Evolutionary conservation across 768 basidiomycete species (phyloP), one percentile per base, ranked within the genome.

Genomic region (Suillus paluster): DNA sequence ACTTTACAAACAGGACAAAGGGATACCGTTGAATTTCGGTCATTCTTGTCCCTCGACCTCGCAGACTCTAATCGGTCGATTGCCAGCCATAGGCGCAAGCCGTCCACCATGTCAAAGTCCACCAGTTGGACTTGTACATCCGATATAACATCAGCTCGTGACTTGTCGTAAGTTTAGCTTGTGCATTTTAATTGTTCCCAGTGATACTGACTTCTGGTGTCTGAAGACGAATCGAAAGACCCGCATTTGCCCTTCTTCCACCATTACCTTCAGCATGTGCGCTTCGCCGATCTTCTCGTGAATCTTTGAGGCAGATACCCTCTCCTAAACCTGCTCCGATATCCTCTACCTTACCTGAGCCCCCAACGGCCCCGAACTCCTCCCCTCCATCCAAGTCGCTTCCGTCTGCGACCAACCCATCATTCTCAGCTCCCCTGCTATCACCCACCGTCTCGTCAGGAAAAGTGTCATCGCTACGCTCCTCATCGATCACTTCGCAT

Each of bases 11-110:
- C 79, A 17, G 62, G 66, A 42, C 76, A 75, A 57, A 77, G 80
- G 36, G 78, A 81, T 68, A 63, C 72, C 3, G 60, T 67, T 49
- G 75, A 81, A 63, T 77, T 72, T 63, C 81, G 84, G 45, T 90
- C 89, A 3, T 90, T 89, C 71, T 82, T 90, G 56, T 89, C 85
- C 39, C 82, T 90, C 59, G 89, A 90, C 71, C 80, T 88, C 5
- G 88, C 87, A 42, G 85, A 86, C 70, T 78, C 80, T 27, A 77
- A 78, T 4, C 70, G 76, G 59, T 75, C 78, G 42, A 75, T 80
- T 3, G 80, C 79, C 49, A 78, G 77, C 30, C 70, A 78, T 45
- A 66, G 69, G 19, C 73, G 76, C 55, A 81, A 76, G 58, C 68
- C 70, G 45, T 77, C 75, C 2, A 63, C 66, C 30, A 63, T 72